phyloP scores from a whole-genome alignment of 495 filamentous ascomycete genomes.

The Tuber magnatum region DNA sequence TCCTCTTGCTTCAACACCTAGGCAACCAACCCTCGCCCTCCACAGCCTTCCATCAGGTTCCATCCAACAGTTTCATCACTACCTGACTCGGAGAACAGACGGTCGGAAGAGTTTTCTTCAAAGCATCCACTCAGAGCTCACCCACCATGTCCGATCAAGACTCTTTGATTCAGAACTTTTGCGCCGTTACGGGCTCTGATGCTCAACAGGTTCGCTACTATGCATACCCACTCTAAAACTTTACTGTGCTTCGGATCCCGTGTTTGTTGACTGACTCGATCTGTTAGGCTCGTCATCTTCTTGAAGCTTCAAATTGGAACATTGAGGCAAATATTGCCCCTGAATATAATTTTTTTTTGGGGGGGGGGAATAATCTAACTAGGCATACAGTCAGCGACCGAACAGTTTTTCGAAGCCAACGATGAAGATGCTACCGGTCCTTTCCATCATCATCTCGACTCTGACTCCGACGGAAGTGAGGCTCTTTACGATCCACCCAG shows the following conservation, averaged over 20 bases:
- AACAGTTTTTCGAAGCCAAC: conserved; percentile 27
- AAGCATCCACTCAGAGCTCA: conserved; percentile 7
- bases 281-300: conserved; percentile 35
- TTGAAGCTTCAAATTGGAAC: conserved; percentile 42
- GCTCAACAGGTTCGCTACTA: conserved; percentile 52
- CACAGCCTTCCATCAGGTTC: conserved; percentile 14
- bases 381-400: conserved; percentile 31
- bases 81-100: neutral
- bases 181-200: conserved; percentile 59
- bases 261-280: conserved; percentile 14
- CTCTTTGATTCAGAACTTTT: conserved; percentile 64
- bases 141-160: conserved; percentile 57
- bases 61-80: conserved; percentile 24
- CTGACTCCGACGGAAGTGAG: conserved; percentile 26
- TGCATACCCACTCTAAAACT: conserved; percentile 1
- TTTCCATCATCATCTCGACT: conserved; percentile 10
- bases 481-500: conserved; percentile 19
- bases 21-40: conserved; percentile 12
- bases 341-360: neutral
- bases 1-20: neutral
- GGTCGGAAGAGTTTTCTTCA: neutral
- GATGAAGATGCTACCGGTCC: conserved; percentile 21
- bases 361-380: conserved; percentile 9
- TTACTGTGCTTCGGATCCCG: neutral
- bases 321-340: conserved; percentile 21